Conservation (phyloP, 441 rosid species). For the Adansonia rubrostipa region DNA sequence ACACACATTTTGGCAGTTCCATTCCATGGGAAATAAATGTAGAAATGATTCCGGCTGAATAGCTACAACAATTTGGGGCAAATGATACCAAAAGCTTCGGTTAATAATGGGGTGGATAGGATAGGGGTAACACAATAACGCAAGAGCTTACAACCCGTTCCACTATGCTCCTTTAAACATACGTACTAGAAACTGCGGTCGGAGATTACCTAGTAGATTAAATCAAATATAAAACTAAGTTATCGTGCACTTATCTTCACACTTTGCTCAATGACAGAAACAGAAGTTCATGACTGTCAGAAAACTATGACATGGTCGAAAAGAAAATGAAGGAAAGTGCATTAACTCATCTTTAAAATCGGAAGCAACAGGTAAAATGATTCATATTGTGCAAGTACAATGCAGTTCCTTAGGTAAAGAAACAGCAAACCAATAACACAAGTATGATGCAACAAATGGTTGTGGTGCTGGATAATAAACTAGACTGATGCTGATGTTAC, state of each 20-base stretch:
- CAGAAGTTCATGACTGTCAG: neutral
- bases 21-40: neutral
- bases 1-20: neutral
- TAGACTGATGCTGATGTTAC: neutral
- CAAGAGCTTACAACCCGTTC: neutral
- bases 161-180: neutral
- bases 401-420: neutral
- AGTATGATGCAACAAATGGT: neutral
- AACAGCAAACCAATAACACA: neutral
- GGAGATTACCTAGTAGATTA: neutral
- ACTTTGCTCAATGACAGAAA: neutral
- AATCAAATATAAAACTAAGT: neutral
- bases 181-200: neutral
- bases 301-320: neutral
- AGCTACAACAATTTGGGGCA: neutral
- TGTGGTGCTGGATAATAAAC: neutral
- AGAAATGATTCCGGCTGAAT: neutral
- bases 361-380: neutral
- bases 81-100: neutral
- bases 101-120: neutral
- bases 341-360: neutral
- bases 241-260: constrained; percentile 2
- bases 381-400: neutral
- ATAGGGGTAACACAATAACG: too few relatives aligned
- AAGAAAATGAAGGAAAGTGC: neutral